Conservation (phyloP, 192 early-diverging fungal species). For the Backusella parvicylindrica region DNA sequence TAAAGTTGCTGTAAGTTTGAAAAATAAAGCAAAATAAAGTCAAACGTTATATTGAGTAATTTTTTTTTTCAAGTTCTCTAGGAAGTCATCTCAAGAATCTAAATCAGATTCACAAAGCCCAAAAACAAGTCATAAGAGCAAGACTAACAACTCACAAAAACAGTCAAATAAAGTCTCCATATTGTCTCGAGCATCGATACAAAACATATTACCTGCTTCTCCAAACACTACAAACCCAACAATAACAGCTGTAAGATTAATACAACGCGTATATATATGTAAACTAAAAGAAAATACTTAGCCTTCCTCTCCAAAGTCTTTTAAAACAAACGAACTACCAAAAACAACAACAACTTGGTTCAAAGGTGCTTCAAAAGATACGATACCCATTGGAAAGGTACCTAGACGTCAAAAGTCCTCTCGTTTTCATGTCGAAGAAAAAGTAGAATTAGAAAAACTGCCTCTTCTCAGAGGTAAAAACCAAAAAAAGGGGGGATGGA, state of each 20-base stretch:
- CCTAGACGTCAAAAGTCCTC: conserved; percentile 84
- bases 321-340: background rate
- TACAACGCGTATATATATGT: background rate
- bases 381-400: conserved; percentile 74
- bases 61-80: background rate
- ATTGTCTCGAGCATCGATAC: conserved; percentile 3
- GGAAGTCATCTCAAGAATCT: background rate
- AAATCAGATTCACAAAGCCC: background rate
- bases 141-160: background rate
- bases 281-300: background rate
- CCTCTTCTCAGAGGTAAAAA: conserved; percentile 66
- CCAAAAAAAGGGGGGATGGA: background rate
- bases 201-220: conserved; percentile 1
- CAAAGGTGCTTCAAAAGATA: conserved; percentile 58
- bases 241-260: background rate
- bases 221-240: background rate
- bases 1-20: conserved; percentile 23
- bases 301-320: background rate
- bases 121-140: background rate
- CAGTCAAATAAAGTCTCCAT: background rate
- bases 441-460: conserved; percentile 75
- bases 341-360: conserved; percentile 33
- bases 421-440: conserved; percentile 76
- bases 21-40: too few relatives aligned
- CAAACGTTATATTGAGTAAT: background rate